phyloP scores from a whole-genome alignment of 2,329 filamentous ascomycete genomes.

The Acephala macrosclerotiorum region DNA sequence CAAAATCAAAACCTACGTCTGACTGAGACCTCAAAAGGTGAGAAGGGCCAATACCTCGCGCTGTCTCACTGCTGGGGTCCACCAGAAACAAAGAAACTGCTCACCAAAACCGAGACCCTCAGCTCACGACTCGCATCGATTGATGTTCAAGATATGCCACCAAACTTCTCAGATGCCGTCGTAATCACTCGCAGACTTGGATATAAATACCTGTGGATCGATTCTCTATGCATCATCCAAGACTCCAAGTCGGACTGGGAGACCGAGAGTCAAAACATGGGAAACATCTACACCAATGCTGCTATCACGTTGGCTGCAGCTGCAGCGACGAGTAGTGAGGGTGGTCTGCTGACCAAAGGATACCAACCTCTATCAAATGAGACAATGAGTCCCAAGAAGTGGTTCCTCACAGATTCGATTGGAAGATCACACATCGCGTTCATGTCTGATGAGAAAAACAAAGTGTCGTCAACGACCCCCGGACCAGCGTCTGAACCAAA shows the following conservation, averaged over 20 bases:
- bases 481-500: not conserved
- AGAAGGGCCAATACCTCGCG: conserved; percentile 20
- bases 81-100: conserved; percentile 2
- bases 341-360: not conserved
- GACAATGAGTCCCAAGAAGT: not conserved
- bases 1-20: not conserved
- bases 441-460: not conserved
- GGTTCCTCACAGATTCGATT: conserved; percentile 1
- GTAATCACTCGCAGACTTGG: conserved; percentile 16
- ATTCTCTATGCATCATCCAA: conserved; percentile 33
- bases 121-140: conserved; percentile 14
- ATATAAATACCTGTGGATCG: conserved; percentile 29
- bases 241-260: conserved; percentile 21
- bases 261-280: conserved; percentile 23
- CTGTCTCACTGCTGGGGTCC: conserved; percentile 30
- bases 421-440: conserved; percentile 5
- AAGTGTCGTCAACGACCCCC: not conserved
- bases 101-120: not conserved
- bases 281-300: conserved; percentile 18
- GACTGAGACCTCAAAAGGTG: not conserved
- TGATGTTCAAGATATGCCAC: conserved; percentile 8
- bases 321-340: not conserved
- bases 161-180: conserved; percentile 28
- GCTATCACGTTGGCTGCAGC: conserved; percentile 22
- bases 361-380: conserved; percentile 12